These are phyloP conservation scores for Eucalyptus lansdowneana DNA, from an alignment of 345 rosid species.

Conservation along the genomic window DNA sequence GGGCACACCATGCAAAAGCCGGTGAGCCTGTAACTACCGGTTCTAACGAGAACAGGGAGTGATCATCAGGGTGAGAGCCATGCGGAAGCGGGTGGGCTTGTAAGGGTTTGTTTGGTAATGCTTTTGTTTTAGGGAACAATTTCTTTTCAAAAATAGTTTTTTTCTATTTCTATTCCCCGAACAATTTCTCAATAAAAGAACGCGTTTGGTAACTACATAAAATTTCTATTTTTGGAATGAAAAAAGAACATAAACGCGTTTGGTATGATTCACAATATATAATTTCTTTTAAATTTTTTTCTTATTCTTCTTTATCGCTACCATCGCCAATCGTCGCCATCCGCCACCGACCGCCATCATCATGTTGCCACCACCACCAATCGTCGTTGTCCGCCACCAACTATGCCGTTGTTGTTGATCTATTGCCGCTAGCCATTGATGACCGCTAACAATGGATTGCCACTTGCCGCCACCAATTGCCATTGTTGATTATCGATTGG, in stretches of 20 bases:
- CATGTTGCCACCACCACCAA: fast-evolving
- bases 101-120: no score
- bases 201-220: fast-evolving
- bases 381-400: fast-evolving
- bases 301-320: no score
- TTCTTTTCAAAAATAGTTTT: no score
- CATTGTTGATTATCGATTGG: fast-evolving
- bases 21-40: not conserved
- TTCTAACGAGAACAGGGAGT: not conserved
- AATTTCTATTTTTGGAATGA: fast-evolving
- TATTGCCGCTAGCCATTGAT: no score
- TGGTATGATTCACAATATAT: no score
- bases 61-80: not conserved
- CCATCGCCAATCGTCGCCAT: fast-evolving
- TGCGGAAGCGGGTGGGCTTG: not conserved
- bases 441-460: no score
- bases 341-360: fast-evolving
- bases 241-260: no score
- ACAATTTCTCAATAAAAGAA: no score
- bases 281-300: no score
- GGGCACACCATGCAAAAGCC: not conserved
- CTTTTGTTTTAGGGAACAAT: fast-evolving
- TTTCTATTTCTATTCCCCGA: fast-evolving
- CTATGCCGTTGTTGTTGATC: fast-evolving
- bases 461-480: fast-evolving